phyloP scores from a whole-genome alignment of 2,329 filamentous ascomycete species.

The Sporothrix inflata region DNA sequence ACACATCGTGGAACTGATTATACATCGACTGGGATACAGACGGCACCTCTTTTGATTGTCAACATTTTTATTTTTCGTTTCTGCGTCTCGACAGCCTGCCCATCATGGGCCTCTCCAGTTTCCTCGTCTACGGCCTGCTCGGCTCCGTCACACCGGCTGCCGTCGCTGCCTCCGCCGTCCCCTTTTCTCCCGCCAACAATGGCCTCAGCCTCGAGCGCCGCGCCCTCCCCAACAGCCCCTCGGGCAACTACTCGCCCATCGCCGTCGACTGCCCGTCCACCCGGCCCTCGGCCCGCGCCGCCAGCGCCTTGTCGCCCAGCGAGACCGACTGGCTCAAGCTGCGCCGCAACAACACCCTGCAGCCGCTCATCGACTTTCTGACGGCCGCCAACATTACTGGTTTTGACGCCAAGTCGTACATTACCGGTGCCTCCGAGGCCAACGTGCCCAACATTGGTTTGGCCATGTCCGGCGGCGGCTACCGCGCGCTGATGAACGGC shows the following conservation, averaged over 20 bases:
- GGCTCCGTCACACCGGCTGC: constrained; percentile 16
- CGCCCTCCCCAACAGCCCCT: constrained; percentile 45
- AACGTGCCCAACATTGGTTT: constrained; percentile 66
- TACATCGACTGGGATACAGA: neutral
- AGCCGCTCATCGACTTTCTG: constrained; percentile 76
- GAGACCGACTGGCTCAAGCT: constrained; percentile 75
- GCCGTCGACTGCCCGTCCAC: constrained; percentile 68
- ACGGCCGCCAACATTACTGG: constrained; percentile 71
- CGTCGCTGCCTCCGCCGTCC: neutral
- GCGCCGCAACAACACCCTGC: constrained; percentile 72
- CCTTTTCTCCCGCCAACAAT: neutral
- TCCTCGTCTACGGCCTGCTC: constrained; percentile 15
- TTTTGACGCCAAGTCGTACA: constrained; percentile 76
- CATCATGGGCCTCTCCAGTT: neutral
- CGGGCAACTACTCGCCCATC: constrained; percentile 71
- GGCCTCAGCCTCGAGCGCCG: constrained; percentile 31
- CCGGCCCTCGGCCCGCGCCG: constrained; percentile 70
- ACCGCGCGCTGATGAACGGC: constrained; percentile 82
- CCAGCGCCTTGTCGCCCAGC: constrained; percentile 63
- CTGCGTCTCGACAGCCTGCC: neutral
- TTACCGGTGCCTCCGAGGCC: constrained; percentile 51
- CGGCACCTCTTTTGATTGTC: neutral
- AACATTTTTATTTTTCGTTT: neutral
- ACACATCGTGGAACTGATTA: neutral
- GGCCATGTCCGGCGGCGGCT: constrained; percentile 82